These are phyloP conservation scores for Alternaria ventricosa DNA, from an alignment of 2,329 filamentous ascomycete species.

Conservation along the genomic window DNA sequence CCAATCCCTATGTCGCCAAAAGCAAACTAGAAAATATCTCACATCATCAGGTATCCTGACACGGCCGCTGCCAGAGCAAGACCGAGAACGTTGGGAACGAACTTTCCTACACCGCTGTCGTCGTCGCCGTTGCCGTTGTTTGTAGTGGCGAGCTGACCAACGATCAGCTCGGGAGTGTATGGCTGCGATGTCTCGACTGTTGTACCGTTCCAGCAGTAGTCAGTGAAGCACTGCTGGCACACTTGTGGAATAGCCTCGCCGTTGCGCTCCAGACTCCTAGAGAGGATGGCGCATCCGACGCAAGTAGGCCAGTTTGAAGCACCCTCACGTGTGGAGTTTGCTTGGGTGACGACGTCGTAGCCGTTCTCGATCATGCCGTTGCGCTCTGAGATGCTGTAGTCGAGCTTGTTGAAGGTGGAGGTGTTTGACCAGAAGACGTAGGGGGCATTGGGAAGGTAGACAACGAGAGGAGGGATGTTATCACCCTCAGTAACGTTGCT, in stretches of 20 bases:
- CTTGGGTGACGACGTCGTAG: slow-evolving; percentile 81
- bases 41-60: slow-evolving; percentile 24
- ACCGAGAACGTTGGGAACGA: slow-evolving; percentile 30
- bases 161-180: slow-evolving; percentile 35
- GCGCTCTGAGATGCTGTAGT: slow-evolving; percentile 70
- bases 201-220: slow-evolving; percentile 95
- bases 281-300: slow-evolving; percentile 85
- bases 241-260: slow-evolving; percentile 70
- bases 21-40: background rate
- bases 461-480: slow-evolving; percentile 69
- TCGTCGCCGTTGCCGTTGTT: slow-evolving; percentile 14
- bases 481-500: slow-evolving; percentile 63
- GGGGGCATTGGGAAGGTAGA: slow-evolving; percentile 87
- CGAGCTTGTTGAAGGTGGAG: slow-evolving; percentile 71
- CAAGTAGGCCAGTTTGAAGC: slow-evolving; percentile 75
- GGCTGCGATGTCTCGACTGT: slow-evolving; percentile 45
- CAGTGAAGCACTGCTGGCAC: slow-evolving; percentile 77
- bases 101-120: slow-evolving; percentile 30
- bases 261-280: slow-evolving; percentile 76
- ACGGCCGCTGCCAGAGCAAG: slow-evolving; percentile 25
- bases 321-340: slow-evolving; percentile 75
- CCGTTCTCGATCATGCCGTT: slow-evolving; percentile 86
- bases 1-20: background rate
- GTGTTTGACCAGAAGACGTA: slow-evolving; percentile 80
- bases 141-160: slow-evolving; percentile 22